Evolutionary conservation across 2,329 filamentous ascomycete species (phyloP), one percentile per base, ranked within the genome.

Genomic region (Zymoseptoria brevis): DNA sequence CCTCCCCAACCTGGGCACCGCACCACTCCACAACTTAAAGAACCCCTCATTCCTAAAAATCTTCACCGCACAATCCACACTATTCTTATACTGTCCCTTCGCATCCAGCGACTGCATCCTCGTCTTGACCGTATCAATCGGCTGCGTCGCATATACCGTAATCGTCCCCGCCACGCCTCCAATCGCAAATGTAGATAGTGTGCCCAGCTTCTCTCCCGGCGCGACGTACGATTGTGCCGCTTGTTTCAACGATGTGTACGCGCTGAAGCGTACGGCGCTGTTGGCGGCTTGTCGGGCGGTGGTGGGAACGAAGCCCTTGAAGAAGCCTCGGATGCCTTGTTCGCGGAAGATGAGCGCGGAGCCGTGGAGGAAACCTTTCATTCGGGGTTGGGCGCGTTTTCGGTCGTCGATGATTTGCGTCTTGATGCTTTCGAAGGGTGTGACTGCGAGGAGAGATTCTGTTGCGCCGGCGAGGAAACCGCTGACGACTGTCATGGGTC

Each of bases 391-490:
- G 26, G 84, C 80, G 3, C 83, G 82, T 79, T 99, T 99, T 68
- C 89, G 88, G 75, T 99, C 94, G 72, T 99, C 94, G 72, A 99
- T 97, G 83, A 99, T 79, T 67, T 95, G 95, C 55, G 94, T 99
- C 81, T 99, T 99, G 76, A 99, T 96, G 70, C 90, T 95, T 77
- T 99, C 94, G 60, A 95, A 96, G 0, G 94, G 94, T 35, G 94
- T 99, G 35, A 99, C 94, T 9, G 94, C 94, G 2, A 99, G 78
- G 55, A 96, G 77, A 3, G 89, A 95, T 78, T 99, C 94, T 2
- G 93, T 97, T 55, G 96, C 89, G 58, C 94, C 94, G 8, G 94
- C 94, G 60, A 93, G 90, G 71, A 99, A 96, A 2, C 94, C 94
- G 49, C 92, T 92, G 60, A 96, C 83, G 1, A 97, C 94, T 1